phyloP scores from a whole-genome alignment of 371 early-diverging fungal species.

The Mucor ambiguus region DNA sequence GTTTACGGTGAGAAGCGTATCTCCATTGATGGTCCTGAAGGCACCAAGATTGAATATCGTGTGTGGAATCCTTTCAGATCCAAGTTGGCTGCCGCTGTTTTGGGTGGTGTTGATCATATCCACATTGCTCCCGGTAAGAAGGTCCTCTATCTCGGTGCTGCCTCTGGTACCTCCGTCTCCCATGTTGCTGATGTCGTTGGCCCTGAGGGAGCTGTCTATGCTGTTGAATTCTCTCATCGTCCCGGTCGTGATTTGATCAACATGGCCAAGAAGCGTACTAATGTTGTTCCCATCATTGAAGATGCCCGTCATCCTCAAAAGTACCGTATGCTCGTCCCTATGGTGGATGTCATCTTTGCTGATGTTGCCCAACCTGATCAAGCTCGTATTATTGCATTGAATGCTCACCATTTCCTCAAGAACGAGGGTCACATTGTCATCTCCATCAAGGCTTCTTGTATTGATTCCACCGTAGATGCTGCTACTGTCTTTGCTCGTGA shows the following conservation, averaged over 20 bases:
- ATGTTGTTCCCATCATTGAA: slow-evolving; percentile 99
- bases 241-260: slow-evolving; percentile 99
- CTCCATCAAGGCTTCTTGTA: slow-evolving; percentile 99
- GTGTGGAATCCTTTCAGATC: slow-evolving; percentile 99
- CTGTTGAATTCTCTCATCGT: slow-evolving; percentile 99
- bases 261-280: slow-evolving; percentile 99
- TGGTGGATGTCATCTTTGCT: slow-evolving; percentile 99
- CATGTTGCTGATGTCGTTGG: slow-evolving; percentile 99
- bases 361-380: slow-evolving; percentile 99
- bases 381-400: slow-evolving; percentile 99
- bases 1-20: slow-evolving; percentile 99
- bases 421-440: slow-evolving; percentile 98
- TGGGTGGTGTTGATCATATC: slow-evolving; percentile 99
- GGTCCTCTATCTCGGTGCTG: slow-evolving; percentile 99
- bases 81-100: slow-evolving; percentile 99
- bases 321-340: slow-evolving; percentile 99
- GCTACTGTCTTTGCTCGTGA: slow-evolving; percentile 99
- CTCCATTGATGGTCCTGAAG: slow-evolving; percentile 92
- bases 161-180: slow-evolving; percentile 99
- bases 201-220: slow-evolving; percentile 98
- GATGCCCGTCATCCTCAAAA: slow-evolving; percentile 99
- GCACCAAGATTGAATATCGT: slow-evolving; percentile 99
- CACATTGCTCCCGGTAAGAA: slow-evolving; percentile 98
- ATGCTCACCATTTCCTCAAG: slow-evolving; percentile 99
- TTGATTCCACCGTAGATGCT: slow-evolving; percentile 99